A percentile compares a stretch with the other conserved stretches of the same genome.
phyloP scores from a whole-genome alignment of 768 basidiomycete species.

The Auricularia sp. region DNA sequence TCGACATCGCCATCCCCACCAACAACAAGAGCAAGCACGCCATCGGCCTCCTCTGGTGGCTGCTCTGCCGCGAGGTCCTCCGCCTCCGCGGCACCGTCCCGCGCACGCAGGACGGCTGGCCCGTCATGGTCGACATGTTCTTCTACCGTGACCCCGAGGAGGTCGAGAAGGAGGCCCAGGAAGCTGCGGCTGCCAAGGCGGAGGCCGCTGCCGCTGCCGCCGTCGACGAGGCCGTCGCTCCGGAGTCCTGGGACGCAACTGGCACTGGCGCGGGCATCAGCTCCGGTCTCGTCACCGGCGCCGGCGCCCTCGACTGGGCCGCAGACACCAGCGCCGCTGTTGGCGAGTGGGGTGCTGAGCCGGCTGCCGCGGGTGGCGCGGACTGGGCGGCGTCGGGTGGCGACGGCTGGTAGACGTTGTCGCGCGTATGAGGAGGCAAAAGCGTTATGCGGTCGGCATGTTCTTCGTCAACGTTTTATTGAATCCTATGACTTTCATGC shows the following conservation, averaged over 20 bases:
- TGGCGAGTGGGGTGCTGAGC: constrained; percentile 84
- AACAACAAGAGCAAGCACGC: constrained; percentile 99
- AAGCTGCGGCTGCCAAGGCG: constrained; percentile 79
- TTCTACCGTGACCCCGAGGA: constrained; percentile 99
- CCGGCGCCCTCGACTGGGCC: constrained; percentile 76
- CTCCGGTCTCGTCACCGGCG: constrained; percentile 43
- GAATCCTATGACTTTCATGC: not conserved
- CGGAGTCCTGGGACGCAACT: constrained; percentile 65
- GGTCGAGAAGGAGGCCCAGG: constrained; percentile 95
- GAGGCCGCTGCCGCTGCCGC: constrained; percentile 42
- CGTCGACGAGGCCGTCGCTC: constrained; percentile 38
- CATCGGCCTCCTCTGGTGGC: constrained; percentile 95
- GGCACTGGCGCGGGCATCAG: constrained; percentile 67
- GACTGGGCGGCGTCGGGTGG: constrained; percentile 23
- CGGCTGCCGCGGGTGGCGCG: constrained; percentile 31
- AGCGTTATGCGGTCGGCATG: not conserved
- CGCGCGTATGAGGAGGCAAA: not conserved
- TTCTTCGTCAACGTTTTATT: not conserved
- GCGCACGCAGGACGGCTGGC: constrained; percentile 88
- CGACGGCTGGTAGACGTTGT: not conserved
- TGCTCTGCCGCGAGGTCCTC: constrained; percentile 95
- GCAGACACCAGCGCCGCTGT: constrained; percentile 46
- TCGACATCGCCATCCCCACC: constrained; percentile 96
- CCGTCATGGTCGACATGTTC: constrained; percentile 98
- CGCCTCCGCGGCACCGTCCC: constrained; percentile 90